Percentiles rank a stretch among this genome's conserved stretches.
These are phyloP conservation scores for Cyclanthera cordifolia DNA, from an alignment of 306 rosid genomes.

Conservation along the genomic window DNA sequence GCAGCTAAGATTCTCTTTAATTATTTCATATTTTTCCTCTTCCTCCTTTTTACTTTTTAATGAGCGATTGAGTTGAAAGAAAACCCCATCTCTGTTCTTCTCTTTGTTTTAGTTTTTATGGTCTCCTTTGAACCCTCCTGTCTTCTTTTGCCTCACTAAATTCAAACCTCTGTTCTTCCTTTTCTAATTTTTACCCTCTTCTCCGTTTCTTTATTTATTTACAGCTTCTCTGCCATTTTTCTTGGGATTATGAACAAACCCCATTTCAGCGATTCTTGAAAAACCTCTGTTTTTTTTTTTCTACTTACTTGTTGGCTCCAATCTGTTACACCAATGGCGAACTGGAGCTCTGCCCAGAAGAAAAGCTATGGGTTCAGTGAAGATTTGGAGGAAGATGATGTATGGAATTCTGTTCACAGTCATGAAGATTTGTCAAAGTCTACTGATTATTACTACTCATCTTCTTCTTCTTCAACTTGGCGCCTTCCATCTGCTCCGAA, in stretches of 20 bases:
- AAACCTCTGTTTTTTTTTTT: background rate
- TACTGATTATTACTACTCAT: background rate
- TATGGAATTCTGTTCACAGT: slow-evolving; percentile 29
- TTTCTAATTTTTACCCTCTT: background rate
- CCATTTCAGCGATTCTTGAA: slow-evolving; percentile 1
- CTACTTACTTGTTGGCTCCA: background rate
- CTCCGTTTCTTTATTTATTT: background rate
- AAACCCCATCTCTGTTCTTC: slow-evolving; percentile 1
- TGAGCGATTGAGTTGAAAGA: background rate
- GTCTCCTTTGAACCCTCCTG: background rate
- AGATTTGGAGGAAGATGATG: slow-evolving; percentile 55
- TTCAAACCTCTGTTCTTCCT: background rate
- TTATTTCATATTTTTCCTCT: slow-evolving; percentile 16
- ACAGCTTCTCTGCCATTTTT: background rate
- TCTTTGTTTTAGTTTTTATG: background rate
- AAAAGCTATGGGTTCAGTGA: slow-evolving; percentile 26
- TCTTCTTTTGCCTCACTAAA: too few relatives aligned
- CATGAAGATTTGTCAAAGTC: slow-evolving; percentile 6
- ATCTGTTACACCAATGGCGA: slow-evolving; percentile 35
- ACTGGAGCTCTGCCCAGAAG: slow-evolving; percentile 21
- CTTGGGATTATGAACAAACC: slow-evolving; percentile 1
- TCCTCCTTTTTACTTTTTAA: background rate
- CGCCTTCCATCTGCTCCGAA: slow-evolving; percentile 25
- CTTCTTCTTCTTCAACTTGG: slow-evolving; percentile 27
- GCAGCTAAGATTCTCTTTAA: slow-evolving; percentile 28